These are phyloP conservation scores for Poa pratensis DNA, from an alignment of 176 grass and related monocot genomes.

Conservation along the genomic window DNA sequence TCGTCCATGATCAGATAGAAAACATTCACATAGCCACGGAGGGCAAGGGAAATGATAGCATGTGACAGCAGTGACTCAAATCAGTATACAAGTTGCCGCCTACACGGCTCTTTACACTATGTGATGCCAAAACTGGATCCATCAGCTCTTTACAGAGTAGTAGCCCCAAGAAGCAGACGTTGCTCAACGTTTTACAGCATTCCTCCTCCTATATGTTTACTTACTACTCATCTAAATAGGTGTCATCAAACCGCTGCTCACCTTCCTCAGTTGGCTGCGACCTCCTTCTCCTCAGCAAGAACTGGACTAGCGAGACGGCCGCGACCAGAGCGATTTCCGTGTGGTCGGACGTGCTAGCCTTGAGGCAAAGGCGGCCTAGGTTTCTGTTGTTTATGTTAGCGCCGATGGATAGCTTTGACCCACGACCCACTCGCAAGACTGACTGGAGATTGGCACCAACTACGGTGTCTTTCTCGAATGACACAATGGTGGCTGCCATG, in stretches of 20 bases:
- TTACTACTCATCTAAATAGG: conserved; percentile 12
- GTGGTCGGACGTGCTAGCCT: conserved; percentile 75
- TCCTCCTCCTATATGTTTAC: not conserved
- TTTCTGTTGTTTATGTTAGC: conserved; percentile 84
- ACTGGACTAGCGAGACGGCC: conserved; percentile 64
- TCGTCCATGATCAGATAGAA: conserved; percentile 85
- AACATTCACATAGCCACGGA: conserved; percentile 68
- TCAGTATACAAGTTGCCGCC: not conserved
- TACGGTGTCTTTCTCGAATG: conserved; percentile 71
- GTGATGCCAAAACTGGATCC: conserved; percentile 21
- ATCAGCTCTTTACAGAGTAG: not conserved
- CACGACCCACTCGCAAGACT: conserved; percentile 66
- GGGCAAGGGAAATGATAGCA: conserved; percentile 53
- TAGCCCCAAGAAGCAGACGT: not conserved
- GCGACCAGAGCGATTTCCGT: conserved; percentile 64
- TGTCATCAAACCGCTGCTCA: conserved; percentile 32
- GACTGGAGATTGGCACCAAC: conserved; percentile 67
- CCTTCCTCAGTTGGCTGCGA: conserved; percentile 28
- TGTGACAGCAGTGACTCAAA: no score
- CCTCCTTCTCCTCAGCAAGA: conserved; percentile 71
- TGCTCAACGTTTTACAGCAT: conserved; percentile 18
- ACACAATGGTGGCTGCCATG: conserved; percentile 51
- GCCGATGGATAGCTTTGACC: conserved; percentile 63
- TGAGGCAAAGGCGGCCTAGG: conserved; percentile 67
- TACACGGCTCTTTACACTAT: not conserved